Percentiles rank a stretch among this genome's conserved stretches.
Conservation (phyloP, 2,329 filamentous ascomycete species). For the Tetracladium maxilliforme region DNA sequence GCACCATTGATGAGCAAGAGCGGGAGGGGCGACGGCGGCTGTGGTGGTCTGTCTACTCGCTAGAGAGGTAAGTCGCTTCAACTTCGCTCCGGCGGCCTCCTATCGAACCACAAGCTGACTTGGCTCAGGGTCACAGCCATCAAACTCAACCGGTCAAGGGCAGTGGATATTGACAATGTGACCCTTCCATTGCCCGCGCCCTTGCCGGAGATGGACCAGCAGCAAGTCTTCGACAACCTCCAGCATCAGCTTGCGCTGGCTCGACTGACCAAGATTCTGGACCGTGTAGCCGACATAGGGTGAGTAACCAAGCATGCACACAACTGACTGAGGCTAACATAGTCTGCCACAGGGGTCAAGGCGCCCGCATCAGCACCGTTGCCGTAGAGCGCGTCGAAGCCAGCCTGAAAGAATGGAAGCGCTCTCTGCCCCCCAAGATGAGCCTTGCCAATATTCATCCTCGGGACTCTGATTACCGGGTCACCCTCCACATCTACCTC, state of each 20-base stretch:
- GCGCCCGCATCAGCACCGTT: background rate
- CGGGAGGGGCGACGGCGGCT: conserved; percentile 9
- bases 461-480: conserved; percentile 13
- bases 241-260: conserved; percentile 16
- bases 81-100: no score
- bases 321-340: no score
- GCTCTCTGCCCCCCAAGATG: conserved; percentile 11
- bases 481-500: conserved; percentile 18
- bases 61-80: conserved; percentile 13
- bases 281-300: conserved; percentile 12
- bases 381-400: conserved; percentile 5
- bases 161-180: conserved; percentile 9
- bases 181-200: conserved; percentile 8
- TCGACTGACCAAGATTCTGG: conserved; percentile 14
- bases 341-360: no score
- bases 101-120: no score
- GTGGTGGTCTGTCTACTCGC: conserved; percentile 16
- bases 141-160: conserved; percentile 12
- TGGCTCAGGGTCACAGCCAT: no score
- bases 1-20: conserved; percentile 8
- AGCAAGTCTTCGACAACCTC: conserved; percentile 16
- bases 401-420: conserved; percentile 16
- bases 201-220: conserved; percentile 6
- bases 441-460: conserved; percentile 13
- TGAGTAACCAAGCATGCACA: no score